phyloP scores from a whole-genome alignment of 2,329 filamentous ascomycete genomes.

The Capronia epimyces region DNA sequence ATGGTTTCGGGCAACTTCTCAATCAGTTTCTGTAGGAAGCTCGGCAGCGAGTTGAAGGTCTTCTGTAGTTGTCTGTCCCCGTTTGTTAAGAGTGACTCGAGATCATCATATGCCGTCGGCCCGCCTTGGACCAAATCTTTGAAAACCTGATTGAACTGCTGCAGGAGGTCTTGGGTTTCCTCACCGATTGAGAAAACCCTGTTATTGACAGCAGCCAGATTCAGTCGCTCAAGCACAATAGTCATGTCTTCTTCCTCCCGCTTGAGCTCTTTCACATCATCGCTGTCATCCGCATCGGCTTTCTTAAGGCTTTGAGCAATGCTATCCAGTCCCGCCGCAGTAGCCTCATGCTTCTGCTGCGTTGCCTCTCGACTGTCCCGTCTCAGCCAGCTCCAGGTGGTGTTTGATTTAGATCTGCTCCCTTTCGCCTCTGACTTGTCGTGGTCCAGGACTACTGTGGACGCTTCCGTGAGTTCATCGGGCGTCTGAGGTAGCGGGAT shows the following conservation, averaged over 20 bases:
- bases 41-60: slow-evolving; percentile 63
- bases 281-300: slow-evolving; percentile 31
- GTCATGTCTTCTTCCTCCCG: slow-evolving; percentile 68
- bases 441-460: slow-evolving; percentile 28
- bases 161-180: slow-evolving; percentile 75
- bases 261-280: slow-evolving; percentile 42
- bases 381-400: slow-evolving; percentile 38
- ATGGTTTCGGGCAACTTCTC: slow-evolving; percentile 78
- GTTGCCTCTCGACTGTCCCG: slow-evolving; percentile 35
- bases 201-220: slow-evolving; percentile 78
- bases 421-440: slow-evolving; percentile 30
- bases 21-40: slow-evolving; percentile 78
- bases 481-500: slow-evolving; percentile 48
- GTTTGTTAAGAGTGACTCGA: slow-evolving; percentile 62
- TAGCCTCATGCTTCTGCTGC: slow-evolving; percentile 32
- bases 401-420: slow-evolving; percentile 20
- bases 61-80: slow-evolving; percentile 60
- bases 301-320: slow-evolving; percentile 31
- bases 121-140: slow-evolving; percentile 89
- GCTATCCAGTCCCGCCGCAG: slow-evolving; percentile 30
- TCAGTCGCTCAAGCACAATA: slow-evolving; percentile 74
- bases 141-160: slow-evolving; percentile 81
- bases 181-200: slow-evolving; percentile 76
- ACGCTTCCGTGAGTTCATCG: slow-evolving; percentile 33
- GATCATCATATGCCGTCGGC: slow-evolving; percentile 86